Base-by-base conservation (phyloP, 106 monocot genomes). In the Acanthochlamys bracteata region DNA sequence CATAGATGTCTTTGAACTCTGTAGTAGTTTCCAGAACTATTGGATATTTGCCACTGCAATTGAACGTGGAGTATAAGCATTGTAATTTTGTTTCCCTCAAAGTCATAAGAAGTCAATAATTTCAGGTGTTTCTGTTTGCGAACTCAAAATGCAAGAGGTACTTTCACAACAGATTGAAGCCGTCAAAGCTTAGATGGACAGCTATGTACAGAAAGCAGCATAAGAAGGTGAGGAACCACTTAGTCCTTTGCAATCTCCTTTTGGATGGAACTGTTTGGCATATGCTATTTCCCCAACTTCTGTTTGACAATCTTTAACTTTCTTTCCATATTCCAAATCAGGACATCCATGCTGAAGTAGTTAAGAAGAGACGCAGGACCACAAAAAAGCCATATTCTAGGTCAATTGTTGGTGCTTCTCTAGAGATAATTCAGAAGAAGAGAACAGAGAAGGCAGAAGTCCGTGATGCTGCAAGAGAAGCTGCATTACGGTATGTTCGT, bases 391-490 rank as follows among this genome's bases (percentile, higher is more conserved):
- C 92, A n/a, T 92, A 92, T 57, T 84, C 92, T 0, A 82, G 88
- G 79, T 92, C 92, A 6, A 92, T 92, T 65, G 88, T 92, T 42
- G 92, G 88, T 57, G 88, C 88, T 53, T 82, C 88, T 16, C 67
- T 88, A 57, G 92, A 92, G 62, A 88, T 92, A 15, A 92, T 92
- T 22, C 87, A 92, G 64, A 92, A 92, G 59, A 82, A 52, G 66
- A 92, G 92, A 82, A 77, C 88, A 24, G 87, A 92, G 74, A 92
- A 92, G 77, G 66, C 92, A 39, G 92, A 92, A 71, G 92, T 92
- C 51, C 68, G 92, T 1, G 92, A 88, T 84, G 92, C 92, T 71
- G 92, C 88, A 11, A 74, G 92, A 42, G 88, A 92, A 69, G 88
- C 92, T 17, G 84, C 87, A 61, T 70, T 92, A 33, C 82, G 92